Percentiles rank a stretch among this genome's conserved stretches.
Evolutionary conservation across 108 stramenopile species (phyloP).

Genomic region (Cyclostephanos invisitatus): DNA sequence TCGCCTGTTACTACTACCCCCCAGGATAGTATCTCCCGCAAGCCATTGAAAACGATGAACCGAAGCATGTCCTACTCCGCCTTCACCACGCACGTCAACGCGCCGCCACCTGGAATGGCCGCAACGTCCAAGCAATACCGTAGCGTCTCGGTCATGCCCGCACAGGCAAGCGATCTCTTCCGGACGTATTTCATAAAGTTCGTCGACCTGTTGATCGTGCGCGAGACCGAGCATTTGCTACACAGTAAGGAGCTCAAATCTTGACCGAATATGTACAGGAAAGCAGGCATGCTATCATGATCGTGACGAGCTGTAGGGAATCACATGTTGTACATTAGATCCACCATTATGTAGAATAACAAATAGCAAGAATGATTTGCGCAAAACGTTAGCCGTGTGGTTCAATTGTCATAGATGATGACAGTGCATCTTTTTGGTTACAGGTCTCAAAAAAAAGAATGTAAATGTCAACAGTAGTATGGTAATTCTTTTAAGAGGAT

Average conservation of each 20-base stretch:
- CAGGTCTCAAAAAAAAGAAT: too few species aligned
- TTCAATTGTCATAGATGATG: too few species aligned
- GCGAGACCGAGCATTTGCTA: slow-evolving; percentile 61
- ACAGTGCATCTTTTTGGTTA: too few species aligned
- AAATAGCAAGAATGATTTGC: neutral
- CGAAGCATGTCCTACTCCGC: slow-evolving; percentile 65
- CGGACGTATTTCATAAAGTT: slow-evolving; percentile 77
- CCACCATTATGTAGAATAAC: slow-evolving; percentile 1
- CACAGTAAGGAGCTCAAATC: slow-evolving; percentile 20
- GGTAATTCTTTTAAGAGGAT: too few species aligned
- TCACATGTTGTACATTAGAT: neutral
- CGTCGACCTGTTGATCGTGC: slow-evolving; percentile 71
- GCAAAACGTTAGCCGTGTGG: too few species aligned
- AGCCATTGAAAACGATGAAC: slow-evolving; percentile 21
- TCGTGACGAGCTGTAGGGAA: neutral
- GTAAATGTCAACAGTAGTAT: too few species aligned
- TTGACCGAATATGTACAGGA: neutral
- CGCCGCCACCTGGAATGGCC: slow-evolving; percentile 10
- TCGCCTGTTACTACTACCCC: neutral
- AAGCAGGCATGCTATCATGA: neutral
- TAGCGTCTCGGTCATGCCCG: slow-evolving; percentile 9
- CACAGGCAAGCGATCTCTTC: slow-evolving; percentile 58
- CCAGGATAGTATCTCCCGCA: neutral
- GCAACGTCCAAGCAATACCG: slow-evolving; percentile 16
- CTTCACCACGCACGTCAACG: slow-evolving; percentile 39